Evolutionary conservation across 805 yeast genomes (phyloP), one percentile per base, ranked within the genome.

Genomic region (Alloascoidea hylecoeti): DNA sequence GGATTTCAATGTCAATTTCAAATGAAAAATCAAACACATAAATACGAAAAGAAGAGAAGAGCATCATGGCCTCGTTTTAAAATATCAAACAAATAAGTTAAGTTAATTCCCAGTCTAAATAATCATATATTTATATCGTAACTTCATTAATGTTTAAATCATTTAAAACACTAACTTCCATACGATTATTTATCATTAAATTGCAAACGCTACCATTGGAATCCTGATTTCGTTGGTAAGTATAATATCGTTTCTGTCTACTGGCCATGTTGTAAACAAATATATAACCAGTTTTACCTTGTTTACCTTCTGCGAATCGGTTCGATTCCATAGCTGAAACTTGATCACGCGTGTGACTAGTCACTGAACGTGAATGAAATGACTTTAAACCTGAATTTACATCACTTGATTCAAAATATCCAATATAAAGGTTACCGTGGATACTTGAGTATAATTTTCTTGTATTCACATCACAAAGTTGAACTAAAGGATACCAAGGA

Each of bases 151-250:
- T 23, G n/a, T 9, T 9, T 23, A 23, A 23, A 23, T 23, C 30
- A 23, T 23, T 23, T n/a, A n/a, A n/a, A 9, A 23, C 30, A 23
- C 30, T 23, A n/a, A 23, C 30, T n/a, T 23, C 30, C 30, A 23
- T 23, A n/a, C 30, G 9, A 23, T 23, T n/a, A 23, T 23, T 23
- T 9, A 23, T 23, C 30, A 23, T n/a, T n/a, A 23, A 23, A 23
- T 23, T 23, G 30, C 30, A 23, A 23, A n/a, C 30, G n/a, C n/a
- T n/a, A n/a, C n/a, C n/a, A 23, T 23, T 23, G 9, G 30, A 9
- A 9, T 23, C 13, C 9, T 9, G 30, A 9, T n/a, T n/a, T 9
- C 30, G 30, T 23, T 23, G 30, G n/a, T 23, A 23, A n/a, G 30
- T 23, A 23, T 23, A 23, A 23, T 23, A 23, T n/a, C 30, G 30